Conservation (phyloP, 148 eudicot genomes). For the Vaccinium macrocarpon region DNA sequence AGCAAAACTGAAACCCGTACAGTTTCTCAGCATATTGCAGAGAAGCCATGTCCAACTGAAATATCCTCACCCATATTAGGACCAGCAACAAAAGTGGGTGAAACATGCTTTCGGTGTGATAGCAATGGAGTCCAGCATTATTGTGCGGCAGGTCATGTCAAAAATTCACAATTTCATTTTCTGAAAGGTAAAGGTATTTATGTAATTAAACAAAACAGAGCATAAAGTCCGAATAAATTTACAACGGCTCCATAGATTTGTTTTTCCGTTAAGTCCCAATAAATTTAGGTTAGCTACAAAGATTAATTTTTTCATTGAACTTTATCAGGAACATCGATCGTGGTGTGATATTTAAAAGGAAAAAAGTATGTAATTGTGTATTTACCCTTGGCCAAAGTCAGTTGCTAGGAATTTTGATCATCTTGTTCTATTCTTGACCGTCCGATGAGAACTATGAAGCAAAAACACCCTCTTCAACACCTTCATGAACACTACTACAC, state of each 20-base stretch:
- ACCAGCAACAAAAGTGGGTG: neutral
- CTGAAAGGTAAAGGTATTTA: neutral
- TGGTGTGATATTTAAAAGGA: neutral
- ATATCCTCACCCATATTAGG: too few relatives aligned
- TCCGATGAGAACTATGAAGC: constrained; percentile 32
- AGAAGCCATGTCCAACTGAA: too few relatives aligned
- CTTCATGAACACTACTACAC: constrained; percentile 32
- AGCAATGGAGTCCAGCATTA: neutral
- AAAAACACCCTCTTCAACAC: constrained; percentile 42
- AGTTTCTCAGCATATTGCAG: too few relatives aligned
- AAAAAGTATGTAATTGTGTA: neutral
- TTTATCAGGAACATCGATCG: too few relatives aligned
- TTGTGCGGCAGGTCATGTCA: neutral
- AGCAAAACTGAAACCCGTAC: too few relatives aligned
- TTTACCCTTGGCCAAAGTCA: neutral
- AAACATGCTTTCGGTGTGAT: neutral
- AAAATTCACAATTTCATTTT: neutral
- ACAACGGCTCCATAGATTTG: neutral
- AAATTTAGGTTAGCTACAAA: neutral
- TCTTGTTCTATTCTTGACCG: constrained; percentile 24
- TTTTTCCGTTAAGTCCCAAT: neutral
- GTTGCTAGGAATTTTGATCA: neutral
- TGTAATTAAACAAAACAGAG: neutral
- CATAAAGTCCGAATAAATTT: neutral
- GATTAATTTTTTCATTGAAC: neutral